Evolutionary conservation across 1,284 basidiomycete genomes (phyloP).

Genomic region (Gymnopus androsaceus): DNA sequence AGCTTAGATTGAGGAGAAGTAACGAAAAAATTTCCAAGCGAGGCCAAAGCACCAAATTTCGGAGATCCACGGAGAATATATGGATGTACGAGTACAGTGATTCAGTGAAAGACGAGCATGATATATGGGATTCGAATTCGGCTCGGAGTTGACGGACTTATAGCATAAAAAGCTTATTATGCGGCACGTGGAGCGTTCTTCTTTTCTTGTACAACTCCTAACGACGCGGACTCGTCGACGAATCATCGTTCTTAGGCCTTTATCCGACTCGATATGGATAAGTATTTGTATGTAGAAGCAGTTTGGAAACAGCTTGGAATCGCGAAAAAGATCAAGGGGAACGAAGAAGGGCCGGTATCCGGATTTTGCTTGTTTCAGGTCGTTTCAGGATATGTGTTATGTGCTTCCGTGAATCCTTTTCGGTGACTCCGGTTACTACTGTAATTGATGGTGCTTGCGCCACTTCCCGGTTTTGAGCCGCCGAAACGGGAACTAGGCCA

Average conservation of each 20-base stretch:
- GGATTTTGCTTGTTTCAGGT: background rate
- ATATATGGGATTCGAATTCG: background rate
- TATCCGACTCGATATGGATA: background rate
- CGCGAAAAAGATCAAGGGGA: background rate
- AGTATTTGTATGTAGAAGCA: background rate
- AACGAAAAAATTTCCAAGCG: background rate
- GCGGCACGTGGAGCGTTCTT: background rate
- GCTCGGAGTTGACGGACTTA: slow-evolving; percentile 3
- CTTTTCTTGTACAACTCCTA: background rate
- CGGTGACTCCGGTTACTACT: slow-evolving; percentile 6
- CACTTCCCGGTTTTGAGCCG: slow-evolving; percentile 3
- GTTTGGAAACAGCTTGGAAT: background rate
- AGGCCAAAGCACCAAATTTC: background rate
- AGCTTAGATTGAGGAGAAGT: too few species aligned
- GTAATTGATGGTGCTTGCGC: slow-evolving; percentile 1
- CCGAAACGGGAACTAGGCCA: slow-evolving; percentile 5
- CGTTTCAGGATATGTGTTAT: background rate
- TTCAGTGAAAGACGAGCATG: too few species aligned
- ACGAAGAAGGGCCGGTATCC: background rate
- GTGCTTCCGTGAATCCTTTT: background rate
- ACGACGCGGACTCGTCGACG: background rate
- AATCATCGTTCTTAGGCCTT: background rate
- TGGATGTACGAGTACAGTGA: too few species aligned
- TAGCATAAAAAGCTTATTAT: background rate
- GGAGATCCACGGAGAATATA: background rate